Evolutionary conservation across 306 rosid species (phyloP).

Genomic region (Luffa aegyptiaca): DNA sequence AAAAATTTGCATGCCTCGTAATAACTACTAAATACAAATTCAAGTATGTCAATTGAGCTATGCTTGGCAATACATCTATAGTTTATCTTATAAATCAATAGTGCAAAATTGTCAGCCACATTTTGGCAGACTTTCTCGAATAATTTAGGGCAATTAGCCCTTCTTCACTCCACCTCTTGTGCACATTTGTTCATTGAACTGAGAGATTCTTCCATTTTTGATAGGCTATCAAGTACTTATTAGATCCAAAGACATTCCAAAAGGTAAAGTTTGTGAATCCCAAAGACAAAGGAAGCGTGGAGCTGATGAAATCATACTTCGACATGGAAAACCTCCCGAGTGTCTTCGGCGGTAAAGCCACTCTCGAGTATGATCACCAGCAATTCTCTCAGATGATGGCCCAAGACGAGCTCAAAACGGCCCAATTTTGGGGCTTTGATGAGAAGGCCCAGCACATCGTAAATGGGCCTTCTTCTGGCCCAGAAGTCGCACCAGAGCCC

Average conservation of each 20-base stretch:
- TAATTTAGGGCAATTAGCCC: no score
- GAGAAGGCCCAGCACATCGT: conserved; percentile 25
- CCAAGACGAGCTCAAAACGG: conserved; percentile 63
- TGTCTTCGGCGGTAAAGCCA: conserved; percentile 76
- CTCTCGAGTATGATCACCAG: conserved; percentile 63
- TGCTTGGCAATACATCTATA: no score
- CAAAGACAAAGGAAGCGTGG: conserved; percentile 59
- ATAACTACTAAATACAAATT: no score
- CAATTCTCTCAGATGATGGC: conserved; percentile 68
- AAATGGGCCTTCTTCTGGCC: conserved; percentile 32
- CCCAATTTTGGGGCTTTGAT: conserved; percentile 67
- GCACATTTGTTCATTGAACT: background rate
- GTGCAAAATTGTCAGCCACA: no score
- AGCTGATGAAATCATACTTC: conserved; percentile 69
- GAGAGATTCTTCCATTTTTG: background rate
- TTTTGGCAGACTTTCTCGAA: no score
- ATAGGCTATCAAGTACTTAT: conserved; percentile 64
- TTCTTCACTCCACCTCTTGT: no score
- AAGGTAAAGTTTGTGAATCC: conserved; percentile 84
- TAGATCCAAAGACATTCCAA: conserved; percentile 68
- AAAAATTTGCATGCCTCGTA: no score
- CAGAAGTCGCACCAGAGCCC: conserved; percentile 41
- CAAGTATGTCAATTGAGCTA: no score
- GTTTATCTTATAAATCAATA: no score
- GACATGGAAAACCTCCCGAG: conserved; percentile 76